A percentile compares a stretch with the other conserved stretches of the same genome.
These are phyloP conservation scores for Coniochaeta sp. DNA, from an alignment of 2,329 filamentous ascomycete genomes.

Conservation along the genomic window DNA sequence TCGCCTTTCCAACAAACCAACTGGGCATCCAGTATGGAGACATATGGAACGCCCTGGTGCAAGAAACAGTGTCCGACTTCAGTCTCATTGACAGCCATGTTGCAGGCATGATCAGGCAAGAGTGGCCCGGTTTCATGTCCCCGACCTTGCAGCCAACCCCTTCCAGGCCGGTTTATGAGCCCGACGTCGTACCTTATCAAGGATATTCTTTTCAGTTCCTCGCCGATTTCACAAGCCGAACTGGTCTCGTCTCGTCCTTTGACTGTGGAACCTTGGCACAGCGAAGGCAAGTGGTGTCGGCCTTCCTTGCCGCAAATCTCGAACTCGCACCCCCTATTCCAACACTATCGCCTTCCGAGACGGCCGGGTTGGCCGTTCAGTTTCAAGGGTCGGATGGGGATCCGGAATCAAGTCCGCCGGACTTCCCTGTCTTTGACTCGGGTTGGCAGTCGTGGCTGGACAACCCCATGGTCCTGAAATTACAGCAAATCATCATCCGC, in stretches of 20 bases:
- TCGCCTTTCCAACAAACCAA: not conserved
- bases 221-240: constrained; percentile 26
- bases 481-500: constrained; percentile 26
- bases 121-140: not conserved
- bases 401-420: not conserved
- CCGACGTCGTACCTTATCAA: constrained; percentile 6
- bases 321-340: not conserved
- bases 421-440: not conserved
- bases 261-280: constrained; percentile 26
- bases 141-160: not conserved
- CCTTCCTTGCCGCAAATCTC: constrained; percentile 6
- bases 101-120: not conserved
- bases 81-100: not conserved
- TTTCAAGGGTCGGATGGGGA: not conserved
- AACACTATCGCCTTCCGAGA: not conserved
- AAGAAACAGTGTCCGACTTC: not conserved
- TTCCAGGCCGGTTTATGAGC: not conserved
- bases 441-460: constrained; percentile 16
- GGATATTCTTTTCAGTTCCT: constrained; percentile 21
- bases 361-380: not conserved
- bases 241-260: constrained; percentile 26
- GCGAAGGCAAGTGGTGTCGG: constrained; percentile 18
- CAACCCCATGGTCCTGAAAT: constrained; percentile 25
- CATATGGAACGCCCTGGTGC: not conserved
- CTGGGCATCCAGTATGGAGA: not conserved